Percentiles rank a stretch among this genome's conserved stretches.
Conservation (phyloP, 73 alveolate species). For the Symbiodinium pilosum region DNA sequence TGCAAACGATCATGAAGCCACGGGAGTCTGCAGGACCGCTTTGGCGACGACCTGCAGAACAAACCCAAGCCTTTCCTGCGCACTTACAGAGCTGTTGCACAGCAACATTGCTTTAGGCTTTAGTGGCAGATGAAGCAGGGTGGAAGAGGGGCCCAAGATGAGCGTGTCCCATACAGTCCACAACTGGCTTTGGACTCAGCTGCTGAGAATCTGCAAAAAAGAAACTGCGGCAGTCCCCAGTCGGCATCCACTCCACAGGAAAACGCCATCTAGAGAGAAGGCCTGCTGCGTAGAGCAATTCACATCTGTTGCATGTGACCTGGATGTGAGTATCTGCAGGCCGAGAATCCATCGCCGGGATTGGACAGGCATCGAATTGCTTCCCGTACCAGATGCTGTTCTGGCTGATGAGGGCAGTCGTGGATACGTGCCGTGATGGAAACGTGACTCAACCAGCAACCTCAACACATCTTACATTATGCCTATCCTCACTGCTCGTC, state of each 20-base stretch:
- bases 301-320: background rate
- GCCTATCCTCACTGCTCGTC: too few species aligned
- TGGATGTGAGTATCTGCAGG: background rate
- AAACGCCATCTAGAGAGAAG: constrained; percentile 47
- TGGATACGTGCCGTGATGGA: too few species aligned
- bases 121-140: too few species aligned
- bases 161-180: constrained; percentile 83
- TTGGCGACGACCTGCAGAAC: constrained; percentile 65
- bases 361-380: constrained; percentile 34
- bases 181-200: constrained; percentile 34
- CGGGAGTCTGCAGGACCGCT: constrained; percentile 37
- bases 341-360: constrained; percentile 81
- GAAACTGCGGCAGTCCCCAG: background rate
- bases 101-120: too few species aligned
- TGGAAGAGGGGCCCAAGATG: constrained; percentile 51
- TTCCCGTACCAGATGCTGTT: too few species aligned
- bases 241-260: constrained; percentile 1
- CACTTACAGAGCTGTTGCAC: background rate
- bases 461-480: too few species aligned
- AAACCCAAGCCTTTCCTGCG: background rate
- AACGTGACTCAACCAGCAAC: too few species aligned
- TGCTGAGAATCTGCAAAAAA: background rate
- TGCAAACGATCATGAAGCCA: too few species aligned
- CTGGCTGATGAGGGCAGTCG: too few species aligned
- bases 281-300: background rate